Base-by-base conservation (phyloP, 2,329 filamentous ascomycete species). In the Pseudocercospora cruenta region DNA sequence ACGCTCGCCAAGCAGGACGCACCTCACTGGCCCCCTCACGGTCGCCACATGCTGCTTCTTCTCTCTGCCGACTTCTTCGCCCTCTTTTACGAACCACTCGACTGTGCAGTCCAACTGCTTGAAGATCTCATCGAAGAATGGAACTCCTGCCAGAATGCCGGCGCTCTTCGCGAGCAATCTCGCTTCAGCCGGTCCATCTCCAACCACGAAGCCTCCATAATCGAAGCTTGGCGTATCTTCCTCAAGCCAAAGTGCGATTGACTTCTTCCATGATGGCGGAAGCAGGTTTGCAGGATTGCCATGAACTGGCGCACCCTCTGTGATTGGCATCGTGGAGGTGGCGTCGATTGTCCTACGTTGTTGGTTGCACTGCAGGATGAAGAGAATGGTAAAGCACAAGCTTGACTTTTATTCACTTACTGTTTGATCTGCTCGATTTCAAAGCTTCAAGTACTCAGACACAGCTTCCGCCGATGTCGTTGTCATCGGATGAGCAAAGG, bases 221-320 rank as follows among this genome's bases (percentile, higher is more conserved):
- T 99, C 95, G 81, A 97, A 94, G 61, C 92, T 95, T 4, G 95
- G 95, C 2, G 93, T 96, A 82, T 99, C 95, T 81, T 99, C 95
- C 75, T 93, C 91, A 14, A 97, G 90, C 95, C 95, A 99, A 74
- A 87, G 82, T 24, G 90, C 87, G 69, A 97, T 88, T 71, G 90
- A 87, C 58, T 89, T 86, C 78, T 94, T 96, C 88, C 93, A 97
- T 69, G 89, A 91, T 22, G 89, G 87, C 0, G 94, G 94, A 51
- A 98, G 88, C 70, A 98, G 87, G 78, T 96, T 88, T 19, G 86
- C 84, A 36, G 88, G 83, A 64, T 85, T 84, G 69, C 88, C 88
- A 72, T 88, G 83, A 59, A 79, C 77, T 12, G 85, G 82, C 14
- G 86, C 86, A 60, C 86, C 87, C 84, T 82, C 81, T 60, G 73